Evolutionary conservation across 345 rosid species (phyloP).

Genomic region (Triadica sebifera): DNA sequence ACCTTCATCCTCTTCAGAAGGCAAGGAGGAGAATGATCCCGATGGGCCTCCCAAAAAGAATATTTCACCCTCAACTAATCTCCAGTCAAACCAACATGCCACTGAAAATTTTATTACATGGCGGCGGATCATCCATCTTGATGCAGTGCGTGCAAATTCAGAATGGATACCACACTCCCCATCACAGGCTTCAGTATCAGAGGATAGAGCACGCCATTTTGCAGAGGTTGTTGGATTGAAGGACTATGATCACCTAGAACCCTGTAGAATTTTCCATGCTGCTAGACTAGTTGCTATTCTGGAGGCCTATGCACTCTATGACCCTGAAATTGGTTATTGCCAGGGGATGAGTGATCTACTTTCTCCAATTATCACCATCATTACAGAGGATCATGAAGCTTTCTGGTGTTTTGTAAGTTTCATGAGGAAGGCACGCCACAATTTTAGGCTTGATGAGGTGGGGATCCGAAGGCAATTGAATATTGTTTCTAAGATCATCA

Average conservation of each 20-base stretch:
- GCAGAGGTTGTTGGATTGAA: constrained; percentile 77
- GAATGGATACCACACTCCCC: constrained; percentile 69
- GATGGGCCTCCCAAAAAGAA: constrained; percentile 28
- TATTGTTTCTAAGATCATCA: constrained; percentile 82
- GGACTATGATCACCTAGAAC: constrained; percentile 75
- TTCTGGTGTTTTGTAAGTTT: constrained; percentile 95
- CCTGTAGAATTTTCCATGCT: constrained; percentile 77
- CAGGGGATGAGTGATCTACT: constrained; percentile 99
- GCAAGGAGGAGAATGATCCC: constrained; percentile 42
- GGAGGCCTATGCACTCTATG: constrained; percentile 88
- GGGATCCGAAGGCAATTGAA: constrained; percentile 86
- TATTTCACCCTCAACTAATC: constrained; percentile 37
- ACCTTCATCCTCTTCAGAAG: constrained; percentile 41
- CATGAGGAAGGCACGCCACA: constrained; percentile 94
- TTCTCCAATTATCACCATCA: constrained; percentile 78
- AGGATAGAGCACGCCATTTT: constrained; percentile 52
- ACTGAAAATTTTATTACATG: constrained; percentile 75
- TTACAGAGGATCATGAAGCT: constrained; percentile 82
- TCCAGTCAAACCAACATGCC: constrained; percentile 23
- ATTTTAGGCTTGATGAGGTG: constrained; percentile 85
- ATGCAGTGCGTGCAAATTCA: constrained; percentile 89
- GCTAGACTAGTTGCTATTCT: constrained; percentile 87
- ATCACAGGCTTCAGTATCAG: constrained; percentile 61
- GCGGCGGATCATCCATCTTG: constrained; percentile 94
- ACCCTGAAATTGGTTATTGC: constrained; percentile 94